Base-by-base conservation (phyloP, 371 early-diverging fungal species). In the Sporodiniella umbellata region DNA sequence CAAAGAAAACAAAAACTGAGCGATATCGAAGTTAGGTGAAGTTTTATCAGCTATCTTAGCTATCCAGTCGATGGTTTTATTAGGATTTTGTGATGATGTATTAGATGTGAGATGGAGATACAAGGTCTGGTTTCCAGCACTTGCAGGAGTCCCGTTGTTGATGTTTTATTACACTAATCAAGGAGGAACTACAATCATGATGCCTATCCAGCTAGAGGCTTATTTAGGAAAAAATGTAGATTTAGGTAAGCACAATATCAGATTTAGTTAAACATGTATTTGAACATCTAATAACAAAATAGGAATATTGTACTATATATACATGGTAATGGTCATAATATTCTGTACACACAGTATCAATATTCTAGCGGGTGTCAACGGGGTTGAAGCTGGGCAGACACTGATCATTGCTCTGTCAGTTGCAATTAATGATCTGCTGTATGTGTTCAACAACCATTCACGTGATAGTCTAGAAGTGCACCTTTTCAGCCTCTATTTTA, bases 311-410 rank as follows among this genome's bases (percentile, higher is more conserved):
- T 98, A 98, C 75, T 98, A 99, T 75, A 72, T 89, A 10, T 96
- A 93, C 61, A 96, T 98, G 85, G 78, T 78, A 0, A 72, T 89
- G 70, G 71, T 98, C 37, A 80, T 88, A 25, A 86, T 95, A 18
- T 99, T 98, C 62, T 95, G 93, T 58, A 98, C 98, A 1, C 95
- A 99, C 67, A 87, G 94, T 7, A 95, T 99, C 77, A 99, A 99
- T 66, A 98, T 99, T 45, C 73, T 98, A 33, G 99, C 99, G 8
- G 99, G 99, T 11, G 89, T 96, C 59, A 99, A 99, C 70, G 99
- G 99, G 6, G 87, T 99, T 33, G 99, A 99, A 70, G 93, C 88
- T 11, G 93, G 89, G 0, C 98, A 98, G 69, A 78, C 92, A 0
- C 64, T 98, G 1, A 82, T 99, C 3, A 95, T 99, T 38, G 92